A percentile compares a stretch with the other conserved stretches of the same genome.
phyloP scores from a whole-genome alignment of 2,329 filamentous ascomycete genomes.

The Pyricularia sp. region DNA sequence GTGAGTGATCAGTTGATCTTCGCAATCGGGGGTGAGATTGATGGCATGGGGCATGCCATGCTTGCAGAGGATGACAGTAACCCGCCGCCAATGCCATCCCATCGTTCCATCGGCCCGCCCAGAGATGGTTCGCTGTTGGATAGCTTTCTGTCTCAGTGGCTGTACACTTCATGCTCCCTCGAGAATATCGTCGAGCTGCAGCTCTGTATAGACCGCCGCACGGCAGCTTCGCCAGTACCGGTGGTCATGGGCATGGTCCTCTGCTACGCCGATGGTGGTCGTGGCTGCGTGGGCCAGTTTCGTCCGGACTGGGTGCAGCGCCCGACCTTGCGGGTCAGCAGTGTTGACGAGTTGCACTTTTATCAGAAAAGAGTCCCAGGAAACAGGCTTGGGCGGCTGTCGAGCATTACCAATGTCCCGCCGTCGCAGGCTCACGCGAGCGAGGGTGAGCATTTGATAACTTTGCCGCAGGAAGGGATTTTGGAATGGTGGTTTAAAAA shows the following conservation, averaged over 20 bases:
- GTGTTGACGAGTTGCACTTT: neutral
- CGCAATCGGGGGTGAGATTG: neutral
- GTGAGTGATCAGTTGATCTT: neutral
- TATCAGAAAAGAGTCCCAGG: neutral
- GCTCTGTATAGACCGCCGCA: neutral
- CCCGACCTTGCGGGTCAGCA: neutral
- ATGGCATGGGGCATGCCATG: neutral
- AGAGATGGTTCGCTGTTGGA: no score
- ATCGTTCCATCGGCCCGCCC: neutral
- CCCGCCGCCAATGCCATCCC: neutral
- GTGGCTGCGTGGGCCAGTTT: neutral
- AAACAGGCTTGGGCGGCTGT: neutral
- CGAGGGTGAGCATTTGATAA: neutral
- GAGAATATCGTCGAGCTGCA: neutral
- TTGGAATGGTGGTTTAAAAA: neutral
- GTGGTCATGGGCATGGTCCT: neutral
- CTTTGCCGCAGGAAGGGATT: neutral
- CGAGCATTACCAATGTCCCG: neutral
- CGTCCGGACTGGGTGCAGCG: neutral
- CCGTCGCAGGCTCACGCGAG: neutral
- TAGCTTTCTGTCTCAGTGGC: no score
- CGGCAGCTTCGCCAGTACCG: neutral
- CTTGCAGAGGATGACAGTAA: neutral
- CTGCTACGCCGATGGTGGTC: neutral
- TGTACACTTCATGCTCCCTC: neutral